Evolutionary conservation across 75 land plant species (phyloP), one percentile per base, ranked within the genome.

Genomic region (Selaginella moellendorffii): DNA sequence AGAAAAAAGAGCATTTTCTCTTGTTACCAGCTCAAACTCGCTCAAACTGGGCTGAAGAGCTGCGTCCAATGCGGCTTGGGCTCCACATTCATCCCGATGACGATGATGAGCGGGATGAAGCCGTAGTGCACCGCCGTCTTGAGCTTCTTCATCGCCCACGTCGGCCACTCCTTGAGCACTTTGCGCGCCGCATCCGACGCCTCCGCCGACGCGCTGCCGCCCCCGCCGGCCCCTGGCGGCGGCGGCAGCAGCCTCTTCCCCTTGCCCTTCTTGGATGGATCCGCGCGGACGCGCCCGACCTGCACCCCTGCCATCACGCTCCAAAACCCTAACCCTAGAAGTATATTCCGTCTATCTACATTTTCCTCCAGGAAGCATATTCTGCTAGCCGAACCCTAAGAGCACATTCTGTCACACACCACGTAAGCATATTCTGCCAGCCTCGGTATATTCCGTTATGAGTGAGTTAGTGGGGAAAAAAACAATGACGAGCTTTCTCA

Each of bases 11-110:
- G 46, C 46, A 36, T 36, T 14, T 36, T 27, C 1, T 52, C 28
- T 10, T n/a, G n/a, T n/a, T n/a, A n/a, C n/a, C n/a, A n/a, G n/a
- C n/a, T n/a, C n/a, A n/a, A n/a, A n/a, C n/a, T n/a, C n/a, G 19
- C 62, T 73, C 69, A 85, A 10, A 86, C 74, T 8, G 90, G 90
- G 73, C 81, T 79, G 54, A 87, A 79, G 5, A 87, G 88, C 75
- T 85, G 88, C 22, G 75, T 69, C 23, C 78, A 66, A 65, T 77
- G 76, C 18, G 89, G 91, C 65, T 82, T 87, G 25, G 89, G 89
- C 53, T 87, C 91, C 26, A 79, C 77, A 61, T 80, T 79, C 91
- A 87, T 87, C 63, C 91, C 91, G 63, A 87, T 80, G 76, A 78
- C 54, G 66, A 87, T 85, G 56, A 87, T 67, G 30, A 85, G 67